Conservation (phyloP, 352 stramenopile species). For the Globisporangium sylvaticum region DNA sequence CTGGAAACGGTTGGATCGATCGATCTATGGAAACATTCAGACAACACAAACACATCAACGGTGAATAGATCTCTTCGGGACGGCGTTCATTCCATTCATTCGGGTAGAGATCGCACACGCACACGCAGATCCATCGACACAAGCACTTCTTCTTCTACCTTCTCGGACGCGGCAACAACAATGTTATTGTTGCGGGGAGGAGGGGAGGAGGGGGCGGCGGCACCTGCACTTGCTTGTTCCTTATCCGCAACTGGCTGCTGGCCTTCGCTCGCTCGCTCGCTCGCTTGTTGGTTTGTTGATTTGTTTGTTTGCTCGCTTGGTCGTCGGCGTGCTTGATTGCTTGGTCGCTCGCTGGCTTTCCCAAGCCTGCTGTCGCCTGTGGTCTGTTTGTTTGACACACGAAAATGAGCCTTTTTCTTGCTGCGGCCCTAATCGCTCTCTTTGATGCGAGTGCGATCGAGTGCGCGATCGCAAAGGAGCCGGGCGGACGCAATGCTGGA, state of each 20-base stretch:
- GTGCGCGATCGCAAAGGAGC: neutral
- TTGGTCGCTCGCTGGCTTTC: conserved; percentile 2
- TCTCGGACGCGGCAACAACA: neutral
- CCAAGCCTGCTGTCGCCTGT: neutral
- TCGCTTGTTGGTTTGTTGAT: neutral
- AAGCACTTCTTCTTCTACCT: conserved; percentile 4
- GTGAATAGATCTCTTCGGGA: neutral
- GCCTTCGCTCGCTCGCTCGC: neutral
- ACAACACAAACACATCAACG: neutral
- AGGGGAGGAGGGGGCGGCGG: neutral
- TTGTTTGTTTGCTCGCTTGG: neutral
- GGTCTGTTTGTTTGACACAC: conserved; percentile 6
- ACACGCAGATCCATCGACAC: neutral
- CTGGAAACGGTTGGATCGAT: neutral
- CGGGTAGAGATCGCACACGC: neutral
- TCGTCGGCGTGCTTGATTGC: neutral
- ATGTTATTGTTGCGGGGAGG: neutral
- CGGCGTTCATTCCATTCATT: neutral
- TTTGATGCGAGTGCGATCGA: neutral
- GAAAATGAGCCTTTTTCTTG: too few relatives aligned
- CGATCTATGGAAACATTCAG: conserved; percentile 8
- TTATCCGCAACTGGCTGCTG: conserved; percentile 4
- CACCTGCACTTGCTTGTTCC: conserved; percentile 7
- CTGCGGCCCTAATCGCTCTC: neutral
- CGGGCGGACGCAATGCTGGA: neutral